phyloP scores from a whole-genome alignment of 1,139 yeast genomes.

The Torulaspora pretoriensis region DNA sequence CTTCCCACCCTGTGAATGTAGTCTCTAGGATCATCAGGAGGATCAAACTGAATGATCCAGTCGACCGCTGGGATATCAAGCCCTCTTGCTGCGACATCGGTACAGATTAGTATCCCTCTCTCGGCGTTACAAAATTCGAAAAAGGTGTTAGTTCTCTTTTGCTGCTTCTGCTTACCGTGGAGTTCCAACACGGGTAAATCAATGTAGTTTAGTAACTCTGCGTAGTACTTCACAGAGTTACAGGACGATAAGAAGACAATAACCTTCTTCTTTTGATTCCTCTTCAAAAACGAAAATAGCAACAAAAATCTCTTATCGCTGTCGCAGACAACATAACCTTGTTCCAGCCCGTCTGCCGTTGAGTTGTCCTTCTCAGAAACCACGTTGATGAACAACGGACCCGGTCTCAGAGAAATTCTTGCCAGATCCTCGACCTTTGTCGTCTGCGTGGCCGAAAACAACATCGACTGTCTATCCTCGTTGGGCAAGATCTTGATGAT shows the following conservation, averaged over 20 bases:
- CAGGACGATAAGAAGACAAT: constrained; percentile 95
- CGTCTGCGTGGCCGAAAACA: constrained; percentile 97
- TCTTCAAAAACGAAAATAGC: constrained; percentile 85
- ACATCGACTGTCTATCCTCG: constrained; percentile 93
- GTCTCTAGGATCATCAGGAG: constrained; percentile 99
- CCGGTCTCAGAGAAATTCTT: constrained; percentile 88
- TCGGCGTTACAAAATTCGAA: constrained; percentile 97
- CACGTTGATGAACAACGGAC: constrained; percentile 93
- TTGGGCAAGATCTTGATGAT: constrained; percentile 90
- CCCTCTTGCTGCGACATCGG: constrained; percentile 98
- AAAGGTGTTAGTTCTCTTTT: constrained; percentile 94
- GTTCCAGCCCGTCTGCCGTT: constrained; percentile 95
- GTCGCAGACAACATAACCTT: constrained; percentile 96
- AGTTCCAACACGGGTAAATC: constrained; percentile 93
- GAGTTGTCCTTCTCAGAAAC: constrained; percentile 78
- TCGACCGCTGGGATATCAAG: constrained; percentile 95
- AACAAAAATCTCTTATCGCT: constrained; percentile 89
- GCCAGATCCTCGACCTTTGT: constrained; percentile 98
- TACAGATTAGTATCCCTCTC: constrained; percentile 86
- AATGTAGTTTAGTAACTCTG: constrained; percentile 89
- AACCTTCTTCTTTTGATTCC: constrained; percentile 83
- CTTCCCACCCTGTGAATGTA: constrained; percentile 97
- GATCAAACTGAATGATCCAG: constrained; percentile 96
- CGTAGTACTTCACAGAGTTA: constrained; percentile 93
- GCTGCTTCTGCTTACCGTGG: constrained; percentile 98